phyloP scores from a whole-genome alignment of 257 asterid genomes.

The Leptodermis oblonga region DNA sequence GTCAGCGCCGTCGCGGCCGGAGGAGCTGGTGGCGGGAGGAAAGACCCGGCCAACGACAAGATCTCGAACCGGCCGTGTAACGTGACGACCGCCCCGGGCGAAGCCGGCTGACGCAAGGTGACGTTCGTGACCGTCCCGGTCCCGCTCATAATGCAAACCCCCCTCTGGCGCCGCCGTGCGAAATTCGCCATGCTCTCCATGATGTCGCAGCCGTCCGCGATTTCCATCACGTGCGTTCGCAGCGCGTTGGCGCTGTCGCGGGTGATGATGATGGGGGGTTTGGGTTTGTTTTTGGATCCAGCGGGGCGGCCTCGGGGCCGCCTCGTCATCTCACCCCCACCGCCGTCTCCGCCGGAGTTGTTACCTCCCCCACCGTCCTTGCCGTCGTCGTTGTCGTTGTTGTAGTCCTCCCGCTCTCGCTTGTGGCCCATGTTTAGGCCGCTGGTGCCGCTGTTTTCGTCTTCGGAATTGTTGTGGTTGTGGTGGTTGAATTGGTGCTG shows the following conservation, averaged over 20 bases:
- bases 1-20: slow-evolving; percentile 69
- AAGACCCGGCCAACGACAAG: slow-evolving; percentile 68
- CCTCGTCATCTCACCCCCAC: slow-evolving; percentile 40
- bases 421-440: slow-evolving; percentile 26
- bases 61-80: slow-evolving; percentile 86
- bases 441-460: slow-evolving; percentile 63
- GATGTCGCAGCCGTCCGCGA: slow-evolving; percentile 77
- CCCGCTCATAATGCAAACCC: slow-evolving; percentile 87
- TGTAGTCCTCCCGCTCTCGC: slow-evolving; percentile 22
- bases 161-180: slow-evolving; percentile 76
- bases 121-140: slow-evolving; percentile 76
- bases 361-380: slow-evolving; percentile 11
- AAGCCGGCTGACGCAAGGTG: slow-evolving; percentile 72
- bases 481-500: slow-evolving; percentile 44
- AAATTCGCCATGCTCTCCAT: slow-evolving; percentile 69
- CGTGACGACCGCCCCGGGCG: slow-evolving; percentile 73
- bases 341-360: slow-evolving; percentile 11
- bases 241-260: slow-evolving; percentile 93
- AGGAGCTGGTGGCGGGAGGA: slow-evolving; percentile 92
- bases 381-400: slow-evolving; percentile 18
- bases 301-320: slow-evolving; percentile 84
- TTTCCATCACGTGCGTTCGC: slow-evolving; percentile 88
- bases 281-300: slow-evolving; percentile 85
- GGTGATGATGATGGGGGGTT: slow-evolving; percentile 84
- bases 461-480: no score